phyloP scores from a whole-genome alignment of 208 protist genomes.

The Trichomonas tenax region DNA sequence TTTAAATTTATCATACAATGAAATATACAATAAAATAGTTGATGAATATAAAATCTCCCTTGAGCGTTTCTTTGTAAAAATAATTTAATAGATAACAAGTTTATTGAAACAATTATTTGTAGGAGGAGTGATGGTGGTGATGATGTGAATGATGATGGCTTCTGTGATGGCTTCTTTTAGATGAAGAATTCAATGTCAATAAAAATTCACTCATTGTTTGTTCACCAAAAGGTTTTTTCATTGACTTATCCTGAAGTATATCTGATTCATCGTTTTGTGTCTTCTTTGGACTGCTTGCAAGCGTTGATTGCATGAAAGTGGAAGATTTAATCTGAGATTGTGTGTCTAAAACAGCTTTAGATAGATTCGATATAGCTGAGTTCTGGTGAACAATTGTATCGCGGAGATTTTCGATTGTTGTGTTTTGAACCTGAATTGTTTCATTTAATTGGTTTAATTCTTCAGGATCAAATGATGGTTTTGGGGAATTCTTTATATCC shows the following conservation, averaged over 20 bases:
- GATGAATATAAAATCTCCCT: too few species aligned
- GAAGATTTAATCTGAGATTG: neutral
- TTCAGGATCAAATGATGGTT: neutral
- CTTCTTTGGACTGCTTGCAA: neutral
- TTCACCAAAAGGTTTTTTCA: neutral
- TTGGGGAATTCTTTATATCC: neutral
- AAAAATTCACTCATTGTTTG: neutral
- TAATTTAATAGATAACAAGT: too few species aligned
- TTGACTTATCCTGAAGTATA: too few species aligned
- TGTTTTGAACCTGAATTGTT: neutral
- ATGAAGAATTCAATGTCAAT: neutral
- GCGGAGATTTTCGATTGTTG: neutral
- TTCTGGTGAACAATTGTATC: neutral
- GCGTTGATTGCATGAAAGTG: neutral
- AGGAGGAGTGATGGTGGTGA: too few species aligned
- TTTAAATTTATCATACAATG: too few species aligned
- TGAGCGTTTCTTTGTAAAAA: too few species aligned
- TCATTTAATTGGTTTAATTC: neutral
- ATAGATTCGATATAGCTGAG: neutral
- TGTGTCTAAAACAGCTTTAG: neutral
- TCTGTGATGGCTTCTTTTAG: neutral
- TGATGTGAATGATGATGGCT: neutral
- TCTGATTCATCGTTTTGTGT: neutral
- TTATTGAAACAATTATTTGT: too few species aligned
- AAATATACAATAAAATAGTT: too few species aligned